Percentiles rank a stretch among this genome's conserved stretches.
phyloP scores from a whole-genome alignment of 2,329 filamentous ascomycete species.

The Colletotrichum limetticola region DNA sequence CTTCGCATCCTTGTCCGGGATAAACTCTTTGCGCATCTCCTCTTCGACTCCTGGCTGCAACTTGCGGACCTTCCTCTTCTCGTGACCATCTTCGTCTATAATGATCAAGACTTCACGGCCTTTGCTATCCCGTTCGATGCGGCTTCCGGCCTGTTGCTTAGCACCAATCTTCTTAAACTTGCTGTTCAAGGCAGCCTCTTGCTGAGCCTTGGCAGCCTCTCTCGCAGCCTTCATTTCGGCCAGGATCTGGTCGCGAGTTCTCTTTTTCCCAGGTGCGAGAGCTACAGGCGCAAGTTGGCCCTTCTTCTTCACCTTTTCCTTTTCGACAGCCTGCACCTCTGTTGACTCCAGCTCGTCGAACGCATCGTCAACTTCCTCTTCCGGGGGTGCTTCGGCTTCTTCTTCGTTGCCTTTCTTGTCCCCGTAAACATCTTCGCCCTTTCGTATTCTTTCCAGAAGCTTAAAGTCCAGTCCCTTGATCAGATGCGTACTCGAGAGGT shows the following conservation, averaged over 20 bases:
- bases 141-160: conserved; percentile 62
- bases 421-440: conserved; percentile 75
- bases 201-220: conserved; percentile 66
- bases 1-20: conserved; percentile 65
- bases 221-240: conserved; percentile 74
- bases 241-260: conserved; percentile 73
- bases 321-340: conserved; percentile 64
- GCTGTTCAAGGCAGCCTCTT: conserved; percentile 63
- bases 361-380: conserved; percentile 71
- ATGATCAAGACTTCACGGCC: conserved; percentile 74
- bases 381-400: conserved; percentile 40
- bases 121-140: conserved; percentile 70
- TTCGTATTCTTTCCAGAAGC: conserved; percentile 75
- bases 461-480: conserved; percentile 93
- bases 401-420: conserved; percentile 45
- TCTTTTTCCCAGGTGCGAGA: conserved; percentile 66
- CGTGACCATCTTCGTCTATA: conserved; percentile 73
- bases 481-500: conserved; percentile 83
- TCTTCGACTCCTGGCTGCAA: conserved; percentile 50
- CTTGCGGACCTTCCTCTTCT: conserved; percentile 73
- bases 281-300: conserved; percentile 67
- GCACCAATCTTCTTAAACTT: conserved; percentile 74
- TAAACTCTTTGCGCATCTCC: conserved; percentile 54
- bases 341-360: conserved; percentile 67
- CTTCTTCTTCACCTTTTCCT: conserved; percentile 68